A percentile compares a stretch with the other conserved stretches of the same genome.
These are phyloP conservation scores for Lasiodiplodia citricola DNA, from an alignment of 2,329 filamentous ascomycete genomes.

Conservation along the genomic window DNA sequence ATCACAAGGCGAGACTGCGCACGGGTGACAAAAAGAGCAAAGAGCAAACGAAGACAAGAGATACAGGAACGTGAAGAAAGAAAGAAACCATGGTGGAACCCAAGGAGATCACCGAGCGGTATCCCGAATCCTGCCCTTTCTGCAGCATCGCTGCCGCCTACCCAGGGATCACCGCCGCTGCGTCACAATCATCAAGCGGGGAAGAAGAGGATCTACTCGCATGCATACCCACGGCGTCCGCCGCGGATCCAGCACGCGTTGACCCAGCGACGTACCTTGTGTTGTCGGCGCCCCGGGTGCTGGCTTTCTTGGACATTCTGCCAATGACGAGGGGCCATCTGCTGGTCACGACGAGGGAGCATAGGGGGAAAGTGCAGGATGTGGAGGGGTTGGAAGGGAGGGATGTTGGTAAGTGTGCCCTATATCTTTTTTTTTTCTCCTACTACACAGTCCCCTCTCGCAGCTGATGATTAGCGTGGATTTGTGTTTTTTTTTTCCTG, in stretches of 20 bases:
- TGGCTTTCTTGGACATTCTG: conserved; percentile 94
- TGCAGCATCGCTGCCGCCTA: conserved; percentile 62
- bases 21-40: no score
- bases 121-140: conserved; percentile 60
- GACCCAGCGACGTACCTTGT: conserved; percentile 62
- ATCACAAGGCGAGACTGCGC: neutral
- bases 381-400: conserved; percentile 66
- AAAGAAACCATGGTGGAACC: conserved; percentile 5
- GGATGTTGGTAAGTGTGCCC: conserved; percentile 63
- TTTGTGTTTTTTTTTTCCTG: neutral
- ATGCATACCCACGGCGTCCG: conserved; percentile 37
- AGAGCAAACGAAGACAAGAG: neutral
- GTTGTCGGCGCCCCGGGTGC: conserved; percentile 74
- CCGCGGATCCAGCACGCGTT: conserved; percentile 38
- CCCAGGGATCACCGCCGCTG: conserved; percentile 37
- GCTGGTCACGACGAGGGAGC: conserved; percentile 77
- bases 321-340: conserved; percentile 84
- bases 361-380: conserved; percentile 79
- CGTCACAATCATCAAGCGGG: neutral
- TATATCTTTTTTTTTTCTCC: neutral
- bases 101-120: conserved; percentile 31
- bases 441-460: no score
- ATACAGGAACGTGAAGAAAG: neutral
- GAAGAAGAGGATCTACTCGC: neutral
- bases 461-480: no score